These are phyloP conservation scores for Citropsis articulata DNA, from an alignment of 345 rosid genomes.

Conservation along the genomic window DNA sequence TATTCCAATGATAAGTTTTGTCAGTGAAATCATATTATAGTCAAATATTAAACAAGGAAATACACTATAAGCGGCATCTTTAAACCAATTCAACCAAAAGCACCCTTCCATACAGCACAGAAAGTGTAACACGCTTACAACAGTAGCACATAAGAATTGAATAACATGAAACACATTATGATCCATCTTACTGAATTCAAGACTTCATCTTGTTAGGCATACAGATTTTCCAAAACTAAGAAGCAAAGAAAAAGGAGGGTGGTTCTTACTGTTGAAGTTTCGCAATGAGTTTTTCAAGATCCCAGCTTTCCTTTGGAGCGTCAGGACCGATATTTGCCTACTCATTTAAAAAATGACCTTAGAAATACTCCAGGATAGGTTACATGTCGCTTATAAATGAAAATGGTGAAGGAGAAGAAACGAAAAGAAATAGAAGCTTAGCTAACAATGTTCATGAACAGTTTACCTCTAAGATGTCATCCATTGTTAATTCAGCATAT, in stretches of 20 bases:
- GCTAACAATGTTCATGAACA: slow-evolving; percentile 1
- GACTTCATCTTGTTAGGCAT: neutral
- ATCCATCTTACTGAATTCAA: slow-evolving; percentile 7
- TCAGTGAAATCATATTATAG: slow-evolving; percentile 1
- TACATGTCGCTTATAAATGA: neutral
- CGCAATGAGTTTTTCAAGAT: slow-evolving; percentile 83
- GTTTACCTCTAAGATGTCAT: slow-evolving; percentile 87
- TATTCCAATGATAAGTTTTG: slow-evolving; percentile 5
- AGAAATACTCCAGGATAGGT: slow-evolving; percentile 1
- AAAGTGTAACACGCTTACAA: neutral
- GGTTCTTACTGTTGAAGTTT: slow-evolving; percentile 82
- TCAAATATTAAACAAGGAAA: slow-evolving; percentile 5
- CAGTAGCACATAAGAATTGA: neutral
- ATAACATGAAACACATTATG: neutral
- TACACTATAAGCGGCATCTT: neutral
- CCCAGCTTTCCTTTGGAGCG: slow-evolving; percentile 76
- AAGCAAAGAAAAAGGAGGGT: slow-evolving; percentile 8
- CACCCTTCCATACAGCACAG: neutral
- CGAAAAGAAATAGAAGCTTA: neutral
- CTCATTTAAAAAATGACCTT: slow-evolving; percentile 8
- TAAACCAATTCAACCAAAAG: neutral
- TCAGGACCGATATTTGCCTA: slow-evolving; percentile 90
- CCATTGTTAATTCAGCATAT: slow-evolving; percentile 97
- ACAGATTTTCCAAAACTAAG: neutral
- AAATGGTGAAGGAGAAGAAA: neutral